Evolutionary conservation across 768 basidiomycete genomes (phyloP).

Genomic region (Cantharellus anzutake): DNA sequence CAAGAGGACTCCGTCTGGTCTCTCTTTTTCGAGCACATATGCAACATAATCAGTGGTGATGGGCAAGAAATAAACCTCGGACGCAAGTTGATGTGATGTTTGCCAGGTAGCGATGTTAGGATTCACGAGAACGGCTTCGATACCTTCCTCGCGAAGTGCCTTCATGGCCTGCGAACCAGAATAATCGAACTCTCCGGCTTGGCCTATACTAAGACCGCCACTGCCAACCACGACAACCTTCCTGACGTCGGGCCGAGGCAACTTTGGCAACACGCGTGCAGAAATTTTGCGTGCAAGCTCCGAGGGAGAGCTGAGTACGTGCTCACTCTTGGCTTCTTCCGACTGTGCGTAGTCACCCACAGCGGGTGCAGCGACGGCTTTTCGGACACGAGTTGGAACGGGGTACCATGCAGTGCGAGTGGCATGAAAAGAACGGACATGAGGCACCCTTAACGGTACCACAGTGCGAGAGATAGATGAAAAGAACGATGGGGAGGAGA

Average conservation of each 20-base stretch:
- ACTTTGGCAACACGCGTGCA: constrained; percentile 81
- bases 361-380: constrained; percentile 39
- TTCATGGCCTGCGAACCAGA: constrained; percentile 98
- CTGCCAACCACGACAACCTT: constrained; percentile 93
- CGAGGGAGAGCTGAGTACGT: constrained; percentile 67
- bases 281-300: constrained; percentile 87
- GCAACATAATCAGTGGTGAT: constrained; percentile 96
- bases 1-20: constrained; percentile 90
- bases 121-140: constrained; percentile 88
- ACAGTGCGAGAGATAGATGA: not conserved
- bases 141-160: constrained; percentile 87
- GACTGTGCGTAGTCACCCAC: constrained; percentile 10
- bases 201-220: constrained; percentile 91
- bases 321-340: constrained; percentile 5
- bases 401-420: constrained; percentile 18
- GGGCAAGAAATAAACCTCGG: constrained; percentile 93
- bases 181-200: constrained; percentile 99
- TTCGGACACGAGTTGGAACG: constrained; percentile 33
- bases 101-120: constrained; percentile 99
- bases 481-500: not conserved
- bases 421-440: constrained; percentile 32
- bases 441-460: not conserved
- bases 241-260: constrained; percentile 78
- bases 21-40: constrained; percentile 94
- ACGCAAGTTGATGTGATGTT: constrained; percentile 92